Conservation (phyloP, 208 protist genomes). For the Blechomonas ayalai region DNA sequence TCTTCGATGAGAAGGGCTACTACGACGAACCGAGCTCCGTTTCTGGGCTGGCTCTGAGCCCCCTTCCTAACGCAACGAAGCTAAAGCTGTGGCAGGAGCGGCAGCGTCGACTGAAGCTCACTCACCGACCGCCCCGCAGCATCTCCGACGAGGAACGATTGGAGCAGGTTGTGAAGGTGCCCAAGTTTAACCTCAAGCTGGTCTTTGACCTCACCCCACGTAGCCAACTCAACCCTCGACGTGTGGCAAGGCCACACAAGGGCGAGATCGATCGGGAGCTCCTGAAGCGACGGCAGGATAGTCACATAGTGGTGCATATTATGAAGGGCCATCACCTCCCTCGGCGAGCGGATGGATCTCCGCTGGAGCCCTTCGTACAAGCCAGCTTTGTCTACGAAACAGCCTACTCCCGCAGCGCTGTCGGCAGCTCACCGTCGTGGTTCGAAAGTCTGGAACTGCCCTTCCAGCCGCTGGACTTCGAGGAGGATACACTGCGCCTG, state of each 20-base stretch:
- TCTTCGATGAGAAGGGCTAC: slow-evolving; percentile 26
- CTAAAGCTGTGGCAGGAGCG: slow-evolving; percentile 66
- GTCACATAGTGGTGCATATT: slow-evolving; percentile 67
- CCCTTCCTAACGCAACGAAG: slow-evolving; percentile 38
- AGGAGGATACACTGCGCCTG: slow-evolving; percentile 75
- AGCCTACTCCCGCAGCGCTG: slow-evolving; percentile 57
- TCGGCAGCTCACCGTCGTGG: slow-evolving; percentile 65
- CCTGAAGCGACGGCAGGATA: slow-evolving; percentile 42
- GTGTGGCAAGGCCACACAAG: slow-evolving; percentile 47
- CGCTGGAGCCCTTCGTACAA: slow-evolving; percentile 72
- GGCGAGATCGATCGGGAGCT: slow-evolving; percentile 58
- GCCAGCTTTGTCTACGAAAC: slow-evolving; percentile 69
- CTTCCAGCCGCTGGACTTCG: slow-evolving; percentile 75
- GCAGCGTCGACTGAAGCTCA: slow-evolving; percentile 30
- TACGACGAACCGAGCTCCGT: slow-evolving; percentile 26
- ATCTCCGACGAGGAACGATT: slow-evolving; percentile 57
- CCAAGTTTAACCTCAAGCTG: slow-evolving; percentile 35
- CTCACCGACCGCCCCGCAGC: slow-evolving; percentile 13
- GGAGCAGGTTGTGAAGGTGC: slow-evolving; percentile 48
- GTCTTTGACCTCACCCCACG: slow-evolving; percentile 35
- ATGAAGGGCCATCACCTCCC: slow-evolving; percentile 79
- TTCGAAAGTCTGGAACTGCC: slow-evolving; percentile 76
- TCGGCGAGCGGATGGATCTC: slow-evolving; percentile 49
- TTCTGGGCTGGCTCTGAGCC: slow-evolving; percentile 47
- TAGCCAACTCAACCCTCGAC: slow-evolving; percentile 72